Conservation (phyloP, 495 filamentous ascomycete species). For the Neurospora pannonica region DNA sequence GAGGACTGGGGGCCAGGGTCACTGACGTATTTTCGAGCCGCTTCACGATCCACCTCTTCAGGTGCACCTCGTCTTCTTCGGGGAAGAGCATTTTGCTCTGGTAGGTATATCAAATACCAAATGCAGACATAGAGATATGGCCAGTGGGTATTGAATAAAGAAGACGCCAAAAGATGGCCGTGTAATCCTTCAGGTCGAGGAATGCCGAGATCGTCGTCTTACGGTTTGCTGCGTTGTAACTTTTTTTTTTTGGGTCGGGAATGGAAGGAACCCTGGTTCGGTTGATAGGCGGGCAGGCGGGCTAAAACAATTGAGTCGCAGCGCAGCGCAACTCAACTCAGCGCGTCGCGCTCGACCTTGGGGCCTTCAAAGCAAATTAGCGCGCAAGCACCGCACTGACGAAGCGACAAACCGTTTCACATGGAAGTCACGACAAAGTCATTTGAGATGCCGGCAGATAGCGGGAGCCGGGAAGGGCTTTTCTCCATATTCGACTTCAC, state of each 20-base stretch:
- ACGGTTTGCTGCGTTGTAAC: background rate
- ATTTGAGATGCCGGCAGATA: background rate
- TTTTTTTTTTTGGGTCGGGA: background rate
- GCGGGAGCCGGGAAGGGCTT: background rate
- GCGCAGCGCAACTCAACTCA: background rate
- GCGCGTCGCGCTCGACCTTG: background rate
- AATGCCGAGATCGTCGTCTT: background rate
- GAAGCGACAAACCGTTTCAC: background rate
- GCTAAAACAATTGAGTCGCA: background rate
- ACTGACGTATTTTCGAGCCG: slow-evolving; percentile 84
- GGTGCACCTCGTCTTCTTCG: slow-evolving; percentile 59
- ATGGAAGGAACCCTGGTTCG: background rate
- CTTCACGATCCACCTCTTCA: slow-evolving; percentile 87
- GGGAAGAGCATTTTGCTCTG: slow-evolving; percentile 58
- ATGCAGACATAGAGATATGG: background rate
- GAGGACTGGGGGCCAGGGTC: background rate
- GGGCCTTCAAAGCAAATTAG: background rate
- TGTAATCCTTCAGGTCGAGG: background rate
- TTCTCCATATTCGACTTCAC: background rate
- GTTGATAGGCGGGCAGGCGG: background rate
- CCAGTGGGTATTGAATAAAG: background rate
- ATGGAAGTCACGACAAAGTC: background rate
- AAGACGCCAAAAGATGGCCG: background rate
- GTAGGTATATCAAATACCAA: background rate
- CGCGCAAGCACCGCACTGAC: background rate